phyloP scores from a whole-genome alignment of 345 rosid species.

The Reutealis trisperma region DNA sequence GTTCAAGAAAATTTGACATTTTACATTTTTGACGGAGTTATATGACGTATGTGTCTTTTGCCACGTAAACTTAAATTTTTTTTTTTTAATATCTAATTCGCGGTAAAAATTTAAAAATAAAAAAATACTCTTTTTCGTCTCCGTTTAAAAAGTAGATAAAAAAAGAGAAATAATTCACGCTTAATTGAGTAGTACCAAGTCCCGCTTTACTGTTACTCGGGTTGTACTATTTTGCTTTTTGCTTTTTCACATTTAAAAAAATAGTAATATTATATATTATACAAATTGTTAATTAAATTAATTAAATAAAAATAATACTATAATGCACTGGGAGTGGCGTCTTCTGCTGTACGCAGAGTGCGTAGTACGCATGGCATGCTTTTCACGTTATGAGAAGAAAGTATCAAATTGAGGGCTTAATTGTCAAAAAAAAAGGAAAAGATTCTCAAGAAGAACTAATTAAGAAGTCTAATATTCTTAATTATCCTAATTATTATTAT shows the following conservation, averaged over 20 bases:
- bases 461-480: background rate
- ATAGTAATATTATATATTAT: background rate
- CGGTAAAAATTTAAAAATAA: conserved; percentile 7
- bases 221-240: background rate
- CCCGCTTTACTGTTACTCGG: too few species aligned
- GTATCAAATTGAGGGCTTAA: background rate
- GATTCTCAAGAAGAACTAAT: background rate
- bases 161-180: too few species aligned
- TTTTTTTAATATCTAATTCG: conserved; percentile 4
- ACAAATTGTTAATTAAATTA: background rate
- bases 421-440: background rate
- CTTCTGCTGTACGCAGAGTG: conserved; percentile 51
- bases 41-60: conserved; percentile 15
- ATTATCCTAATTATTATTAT: background rate
- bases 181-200: too few species aligned
- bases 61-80: conserved; percentile 20
- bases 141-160: background rate
- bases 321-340: conserved; percentile 4
- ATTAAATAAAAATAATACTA: background rate
- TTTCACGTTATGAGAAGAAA: conserved; percentile 18
- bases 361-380: conserved; percentile 49
- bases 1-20: background rate
- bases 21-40: conserved; percentile 35
- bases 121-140: background rate
- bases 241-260: background rate